Percentiles rank a stretch among this genome's conserved stretches.
Conservation (phyloP, 2,329 filamentous ascomycete genomes). For the Arachnopeziza araneosa region DNA sequence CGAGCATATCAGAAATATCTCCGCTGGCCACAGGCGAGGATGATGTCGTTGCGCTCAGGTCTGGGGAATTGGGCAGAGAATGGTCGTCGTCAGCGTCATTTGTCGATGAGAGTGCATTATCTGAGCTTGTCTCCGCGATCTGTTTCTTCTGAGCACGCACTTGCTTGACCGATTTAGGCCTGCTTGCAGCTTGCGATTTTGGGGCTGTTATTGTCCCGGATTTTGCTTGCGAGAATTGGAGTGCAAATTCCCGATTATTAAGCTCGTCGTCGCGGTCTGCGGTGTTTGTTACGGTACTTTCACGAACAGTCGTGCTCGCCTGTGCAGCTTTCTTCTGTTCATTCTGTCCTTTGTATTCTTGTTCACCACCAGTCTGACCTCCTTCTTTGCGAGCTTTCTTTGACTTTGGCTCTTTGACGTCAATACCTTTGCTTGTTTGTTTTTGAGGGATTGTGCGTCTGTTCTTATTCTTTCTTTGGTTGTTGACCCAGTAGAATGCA, state of each 20-base stretch:
- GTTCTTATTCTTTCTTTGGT: conserved; percentile 20
- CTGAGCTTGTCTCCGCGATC: conserved; percentile 32
- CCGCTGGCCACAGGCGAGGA: conserved; percentile 34
- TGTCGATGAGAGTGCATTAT: conserved; percentile 60
- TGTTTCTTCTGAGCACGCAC: conserved; percentile 51
- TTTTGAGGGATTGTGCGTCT: conserved; percentile 15
- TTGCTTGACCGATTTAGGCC: conserved; percentile 62
- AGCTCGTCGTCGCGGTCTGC: conserved; percentile 39
- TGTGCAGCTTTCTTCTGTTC: conserved; percentile 22
- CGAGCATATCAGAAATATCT: conserved; percentile 89
- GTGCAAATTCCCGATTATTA: conserved; percentile 71
- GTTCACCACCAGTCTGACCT: conserved; percentile 19
- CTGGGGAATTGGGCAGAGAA: conserved; percentile 64
- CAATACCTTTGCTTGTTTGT: conserved; percentile 16
- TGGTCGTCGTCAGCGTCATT: conserved; percentile 78
- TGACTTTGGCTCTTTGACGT: conserved; percentile 23
- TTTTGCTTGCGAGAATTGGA: conserved; percentile 65
- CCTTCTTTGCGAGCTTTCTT: conserved; percentile 24
- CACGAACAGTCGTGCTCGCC: conserved; percentile 4
- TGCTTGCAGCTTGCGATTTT: conserved; percentile 44
- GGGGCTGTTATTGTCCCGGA: conserved; percentile 53
- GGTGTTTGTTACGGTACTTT: conserved; percentile 6
- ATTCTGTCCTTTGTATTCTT: conserved; percentile 16
- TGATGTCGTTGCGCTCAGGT: conserved; percentile 47
- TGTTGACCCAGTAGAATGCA: conserved; percentile 23